phyloP scores from a whole-genome alignment of 768 basidiomycete genomes.

The Boletus vermiculosoides region DNA sequence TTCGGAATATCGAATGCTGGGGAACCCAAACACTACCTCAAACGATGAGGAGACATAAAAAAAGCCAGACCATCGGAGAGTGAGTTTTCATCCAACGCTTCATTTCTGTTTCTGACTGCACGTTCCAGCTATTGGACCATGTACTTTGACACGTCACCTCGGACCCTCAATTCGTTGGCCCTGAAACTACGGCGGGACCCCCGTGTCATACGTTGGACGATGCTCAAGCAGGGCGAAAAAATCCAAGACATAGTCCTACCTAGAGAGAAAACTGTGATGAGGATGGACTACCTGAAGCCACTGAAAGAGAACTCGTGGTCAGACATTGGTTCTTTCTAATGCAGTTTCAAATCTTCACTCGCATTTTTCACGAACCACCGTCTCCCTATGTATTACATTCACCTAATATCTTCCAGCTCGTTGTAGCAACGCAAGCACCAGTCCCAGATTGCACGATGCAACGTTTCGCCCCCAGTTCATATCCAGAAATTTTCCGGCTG shows the following conservation, averaged over 20 bases:
- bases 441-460: background rate
- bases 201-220: constrained; percentile 79
- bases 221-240: constrained; percentile 73
- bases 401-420: background rate
- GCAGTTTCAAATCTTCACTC: background rate
- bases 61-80: constrained; percentile 67
- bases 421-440: background rate
- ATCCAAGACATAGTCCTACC: constrained; percentile 63
- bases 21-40: constrained; percentile 74
- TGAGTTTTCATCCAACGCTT: constrained; percentile 42
- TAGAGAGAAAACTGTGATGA: constrained; percentile 44
- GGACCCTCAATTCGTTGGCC: constrained; percentile 62
- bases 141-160: constrained; percentile 85
- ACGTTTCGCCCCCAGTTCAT: background rate
- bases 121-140: constrained; percentile 79
- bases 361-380: background rate
- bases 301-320: constrained; percentile 28
- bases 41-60: constrained; percentile 64
- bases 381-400: background rate
- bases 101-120: constrained; percentile 5
- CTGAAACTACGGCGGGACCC: constrained; percentile 73
- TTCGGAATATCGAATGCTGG: constrained; percentile 73
- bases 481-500: background rate
- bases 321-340: constrained; percentile 18
- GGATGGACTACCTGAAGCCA: constrained; percentile 26